phyloP scores from a whole-genome alignment of 306 rosid genomes.

The Lathyrus tuberosus region DNA sequence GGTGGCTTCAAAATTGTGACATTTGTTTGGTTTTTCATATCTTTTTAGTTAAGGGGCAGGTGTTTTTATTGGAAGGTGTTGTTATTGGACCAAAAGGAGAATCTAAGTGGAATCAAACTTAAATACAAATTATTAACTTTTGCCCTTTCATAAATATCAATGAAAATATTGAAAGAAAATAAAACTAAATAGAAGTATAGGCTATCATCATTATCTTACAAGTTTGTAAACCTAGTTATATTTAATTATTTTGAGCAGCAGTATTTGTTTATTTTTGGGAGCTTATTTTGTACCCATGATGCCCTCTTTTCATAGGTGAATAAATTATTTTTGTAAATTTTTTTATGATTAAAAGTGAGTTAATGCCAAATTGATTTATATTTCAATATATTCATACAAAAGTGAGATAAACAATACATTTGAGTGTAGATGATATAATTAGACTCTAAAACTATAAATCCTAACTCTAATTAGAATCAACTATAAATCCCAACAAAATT shows the following conservation, averaged over 20 bases:
- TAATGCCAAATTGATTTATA: no score
- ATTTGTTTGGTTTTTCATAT: background rate
- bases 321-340: no score
- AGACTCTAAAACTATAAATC: no score
- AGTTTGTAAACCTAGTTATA: background rate
- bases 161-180: background rate
- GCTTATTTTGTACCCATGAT: background rate
- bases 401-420: no score
- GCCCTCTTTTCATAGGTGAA: background rate
- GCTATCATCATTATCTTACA: background rate
- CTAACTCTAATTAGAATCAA: no score
- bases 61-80: slow-evolving; percentile 7
- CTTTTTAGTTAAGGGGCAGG: background rate
- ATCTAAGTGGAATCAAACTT: slow-evolving; percentile 14
- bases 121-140: background rate
- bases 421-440: no score
- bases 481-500: no score
- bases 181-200: background rate
- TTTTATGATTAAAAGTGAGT: no score
- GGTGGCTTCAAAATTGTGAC: slow-evolving; percentile 7
- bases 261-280: background rate
- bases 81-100: slow-evolving; percentile 17
- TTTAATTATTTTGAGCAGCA: background rate
- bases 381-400: no score
- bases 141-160: slow-evolving; percentile 1